phyloP scores from a whole-genome alignment of 2,329 filamentous ascomycete genomes.

The Cladobotryum protrusum region DNA sequence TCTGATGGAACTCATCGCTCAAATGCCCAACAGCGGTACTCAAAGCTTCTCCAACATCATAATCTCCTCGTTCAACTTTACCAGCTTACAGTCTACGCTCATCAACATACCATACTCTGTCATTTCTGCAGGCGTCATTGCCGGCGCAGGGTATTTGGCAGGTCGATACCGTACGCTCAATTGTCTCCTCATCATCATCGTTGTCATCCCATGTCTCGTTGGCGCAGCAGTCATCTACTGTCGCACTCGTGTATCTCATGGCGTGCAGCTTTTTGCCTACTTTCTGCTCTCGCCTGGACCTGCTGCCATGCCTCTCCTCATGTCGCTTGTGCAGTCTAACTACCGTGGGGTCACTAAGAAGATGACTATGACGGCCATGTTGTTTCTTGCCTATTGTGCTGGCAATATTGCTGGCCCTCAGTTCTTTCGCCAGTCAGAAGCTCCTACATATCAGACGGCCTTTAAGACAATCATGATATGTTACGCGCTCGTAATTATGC shows the following conservation, averaged over 20 bases:
- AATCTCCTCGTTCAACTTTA: slow-evolving; percentile 50
- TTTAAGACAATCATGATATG: slow-evolving; percentile 52
- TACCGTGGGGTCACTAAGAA: slow-evolving; percentile 54
- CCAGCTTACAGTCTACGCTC: slow-evolving; percentile 46
- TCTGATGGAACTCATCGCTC: slow-evolving; percentile 44
- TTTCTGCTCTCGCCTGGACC: slow-evolving; percentile 51
- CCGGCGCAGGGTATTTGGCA: slow-evolving; percentile 44
- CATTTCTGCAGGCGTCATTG: slow-evolving; percentile 42
- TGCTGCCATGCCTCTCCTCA: slow-evolving; percentile 46
- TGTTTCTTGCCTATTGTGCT: slow-evolving; percentile 50
- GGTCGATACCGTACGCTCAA: slow-evolving; percentile 45
- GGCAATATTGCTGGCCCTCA: slow-evolving; percentile 53
- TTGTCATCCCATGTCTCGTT: slow-evolving; percentile 45
- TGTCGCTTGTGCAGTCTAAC: slow-evolving; percentile 51
- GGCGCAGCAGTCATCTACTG: slow-evolving; percentile 49
- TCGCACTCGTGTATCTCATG: slow-evolving; percentile 33
- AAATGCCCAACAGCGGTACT: slow-evolving; percentile 58
- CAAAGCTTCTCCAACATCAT: slow-evolving; percentile 54
- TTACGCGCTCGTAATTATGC: slow-evolving; percentile 43
- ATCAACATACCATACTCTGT: slow-evolving; percentile 55
- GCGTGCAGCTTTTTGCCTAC: slow-evolving; percentile 49
- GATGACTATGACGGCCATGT: slow-evolving; percentile 50
- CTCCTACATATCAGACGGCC: slow-evolving; percentile 46
- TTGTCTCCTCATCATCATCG: slow-evolving; percentile 44
- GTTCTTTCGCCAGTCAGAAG: slow-evolving; percentile 44